Evolutionary conservation across 768 basidiomycete species (phyloP).

Genomic region (Termitomyces sp.): DNA sequence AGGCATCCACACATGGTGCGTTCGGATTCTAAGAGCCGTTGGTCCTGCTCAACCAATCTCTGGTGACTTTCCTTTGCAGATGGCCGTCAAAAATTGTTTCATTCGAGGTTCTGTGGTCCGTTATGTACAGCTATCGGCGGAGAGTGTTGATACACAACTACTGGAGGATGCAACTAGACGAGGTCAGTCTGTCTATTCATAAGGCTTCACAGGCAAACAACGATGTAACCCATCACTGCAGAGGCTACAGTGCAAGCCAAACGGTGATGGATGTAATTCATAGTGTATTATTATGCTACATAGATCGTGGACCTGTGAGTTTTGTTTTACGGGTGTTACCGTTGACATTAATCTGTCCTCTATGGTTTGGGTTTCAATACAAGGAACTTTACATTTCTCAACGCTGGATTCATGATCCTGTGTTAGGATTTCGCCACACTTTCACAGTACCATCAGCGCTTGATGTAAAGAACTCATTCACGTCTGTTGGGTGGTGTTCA

Average conservation of each 20-base stretch:
- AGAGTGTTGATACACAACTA: slow-evolving; percentile 92
- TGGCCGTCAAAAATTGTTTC: slow-evolving; percentile 99
- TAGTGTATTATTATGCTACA: slow-evolving; percentile 11
- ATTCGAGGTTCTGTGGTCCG: slow-evolving; percentile 98
- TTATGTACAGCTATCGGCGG: slow-evolving; percentile 91
- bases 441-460: slow-evolving; percentile 91
- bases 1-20: slow-evolving; percentile 96
- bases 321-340: slow-evolving; percentile 3
- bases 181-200: slow-evolving; percentile 47
- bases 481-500: slow-evolving; percentile 81
- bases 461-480: slow-evolving; percentile 82
- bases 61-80: slow-evolving; percentile 42
- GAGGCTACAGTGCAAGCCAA: slow-evolving; percentile 46
- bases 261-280: slow-evolving; percentile 23
- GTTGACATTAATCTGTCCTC: slow-evolving; percentile 3
- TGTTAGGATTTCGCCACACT: slow-evolving; percentile 66
- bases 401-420: slow-evolving; percentile 1
- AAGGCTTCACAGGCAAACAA: neutral
- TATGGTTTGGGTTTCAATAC: neutral
- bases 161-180: slow-evolving; percentile 95
- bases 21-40: neutral
- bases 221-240: slow-evolving; percentile 17
- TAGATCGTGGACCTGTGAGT: slow-evolving; percentile 8
- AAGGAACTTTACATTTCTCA: neutral
- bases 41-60: neutral